Conservation (phyloP, 805 yeast genomes). For the Saturnispora sekii region DNA sequence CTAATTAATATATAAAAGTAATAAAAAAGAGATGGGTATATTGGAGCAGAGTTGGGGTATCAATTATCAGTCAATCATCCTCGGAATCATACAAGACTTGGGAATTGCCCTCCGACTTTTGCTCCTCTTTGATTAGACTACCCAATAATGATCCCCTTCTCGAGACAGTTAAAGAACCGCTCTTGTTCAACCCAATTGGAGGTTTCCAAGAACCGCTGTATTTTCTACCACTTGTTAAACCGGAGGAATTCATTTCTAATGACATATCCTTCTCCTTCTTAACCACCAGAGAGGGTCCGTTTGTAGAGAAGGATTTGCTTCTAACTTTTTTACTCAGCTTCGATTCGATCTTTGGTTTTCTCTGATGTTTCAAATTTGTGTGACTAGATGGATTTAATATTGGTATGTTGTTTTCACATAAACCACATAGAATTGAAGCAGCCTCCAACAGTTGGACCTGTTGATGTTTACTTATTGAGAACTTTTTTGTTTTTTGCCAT, state of each 20-base stretch:
- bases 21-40: neutral
- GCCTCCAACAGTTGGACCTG: constrained; percentile 78
- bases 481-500: constrained; percentile 79
- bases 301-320: constrained; percentile 6
- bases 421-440: constrained; percentile 66
- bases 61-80: neutral
- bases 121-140: constrained; percentile 1
- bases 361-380: constrained; percentile 1
- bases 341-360: constrained; percentile 10
- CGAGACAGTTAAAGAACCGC: constrained; percentile 10
- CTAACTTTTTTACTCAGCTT: constrained; percentile 10
- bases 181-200: constrained; percentile 8
- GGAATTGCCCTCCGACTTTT: constrained; percentile 5
- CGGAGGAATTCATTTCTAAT: neutral
- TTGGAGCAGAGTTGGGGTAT: no score
- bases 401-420: constrained; percentile 37
- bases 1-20: neutral
- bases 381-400: constrained; percentile 1
- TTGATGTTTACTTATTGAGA: constrained; percentile 77
- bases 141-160: constrained; percentile 13
- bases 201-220: constrained; percentile 10
- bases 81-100: neutral
- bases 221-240: constrained; percentile 5
- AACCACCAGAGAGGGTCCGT: neutral
- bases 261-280: neutral